Percentiles rank a stretch among this genome's conserved stretches.
Conservation (phyloP, 2,329 filamentous ascomycete species). For the Diplodia mutila region DNA sequence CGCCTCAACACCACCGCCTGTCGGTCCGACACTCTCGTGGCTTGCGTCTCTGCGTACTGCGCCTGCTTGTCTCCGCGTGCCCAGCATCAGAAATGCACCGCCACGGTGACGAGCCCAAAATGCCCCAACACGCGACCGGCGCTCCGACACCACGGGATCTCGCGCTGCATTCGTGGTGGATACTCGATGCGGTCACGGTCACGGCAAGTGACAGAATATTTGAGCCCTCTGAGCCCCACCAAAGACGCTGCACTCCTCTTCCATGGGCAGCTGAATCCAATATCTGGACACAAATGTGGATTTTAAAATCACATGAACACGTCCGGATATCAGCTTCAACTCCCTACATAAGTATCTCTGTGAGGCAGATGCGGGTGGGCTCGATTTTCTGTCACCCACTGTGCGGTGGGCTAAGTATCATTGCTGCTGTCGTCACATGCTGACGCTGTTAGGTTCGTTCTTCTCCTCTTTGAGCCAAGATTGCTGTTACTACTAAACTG, state of each 20-base stretch:
- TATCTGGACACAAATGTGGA: too few relatives aligned
- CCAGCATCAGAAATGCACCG: neutral
- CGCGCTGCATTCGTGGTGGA: neutral
- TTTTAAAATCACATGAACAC: too few relatives aligned
- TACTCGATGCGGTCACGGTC: neutral
- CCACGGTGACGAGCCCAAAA: neutral
- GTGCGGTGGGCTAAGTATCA: neutral
- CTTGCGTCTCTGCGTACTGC: too few relatives aligned
- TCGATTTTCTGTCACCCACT: too few relatives aligned
- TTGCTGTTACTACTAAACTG: neutral
- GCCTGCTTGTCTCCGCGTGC: neutral
- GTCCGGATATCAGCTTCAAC: too few relatives aligned
- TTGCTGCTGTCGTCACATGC: slow-evolving; percentile 2
- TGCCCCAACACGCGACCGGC: neutral
- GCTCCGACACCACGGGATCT: neutral
- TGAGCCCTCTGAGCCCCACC: too few relatives aligned
- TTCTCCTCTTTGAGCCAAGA: neutral
- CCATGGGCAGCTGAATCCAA: too few relatives aligned
- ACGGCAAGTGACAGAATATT: too few relatives aligned
- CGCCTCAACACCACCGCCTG: slow-evolving; percentile 7
- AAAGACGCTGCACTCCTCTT: too few relatives aligned
- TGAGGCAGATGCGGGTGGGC: too few relatives aligned
- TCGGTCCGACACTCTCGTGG: neutral
- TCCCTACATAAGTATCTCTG: too few relatives aligned
- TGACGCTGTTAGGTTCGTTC: neutral